These are phyloP conservation scores for Cyclostephanos tholiformis DNA, from an alignment of 108 stramenopile genomes.

Conservation along the genomic window DNA sequence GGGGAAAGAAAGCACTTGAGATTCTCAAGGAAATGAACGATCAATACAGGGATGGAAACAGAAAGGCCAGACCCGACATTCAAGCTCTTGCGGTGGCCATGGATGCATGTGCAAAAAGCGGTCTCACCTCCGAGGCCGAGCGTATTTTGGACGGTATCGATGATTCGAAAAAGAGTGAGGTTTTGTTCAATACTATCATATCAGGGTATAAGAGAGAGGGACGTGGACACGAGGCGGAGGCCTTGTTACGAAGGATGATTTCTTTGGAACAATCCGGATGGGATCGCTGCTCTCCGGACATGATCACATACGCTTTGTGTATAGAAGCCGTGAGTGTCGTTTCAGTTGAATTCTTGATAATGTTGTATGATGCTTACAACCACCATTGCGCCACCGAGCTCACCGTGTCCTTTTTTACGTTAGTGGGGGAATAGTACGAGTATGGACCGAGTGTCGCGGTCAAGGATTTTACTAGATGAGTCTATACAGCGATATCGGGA, in stretches of 20 bases:
- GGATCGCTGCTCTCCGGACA: constrained; percentile 34
- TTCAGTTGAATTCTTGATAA: not conserved
- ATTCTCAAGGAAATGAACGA: constrained; percentile 45
- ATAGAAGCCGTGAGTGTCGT: constrained; percentile 34
- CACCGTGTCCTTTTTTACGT: not conserved
- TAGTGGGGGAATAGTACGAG: constrained; percentile 38
- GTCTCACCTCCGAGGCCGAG: constrained; percentile 28
- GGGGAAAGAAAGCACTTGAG: constrained; percentile 34
- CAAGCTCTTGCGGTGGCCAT: constrained; percentile 41
- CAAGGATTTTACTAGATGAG: constrained; percentile 29
- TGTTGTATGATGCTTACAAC: not conserved
- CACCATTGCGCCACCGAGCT: not conserved
- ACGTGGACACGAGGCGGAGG: constrained; percentile 35
- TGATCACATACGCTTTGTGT: constrained; percentile 34
- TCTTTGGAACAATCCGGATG: constrained; percentile 23
- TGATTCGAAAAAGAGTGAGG: constrained; percentile 32
- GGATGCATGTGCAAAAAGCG: constrained; percentile 49
- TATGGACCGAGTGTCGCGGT: constrained; percentile 23
- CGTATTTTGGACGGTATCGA: constrained; percentile 26
- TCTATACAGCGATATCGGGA: constrained; percentile 23
- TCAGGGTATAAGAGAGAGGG: constrained; percentile 46
- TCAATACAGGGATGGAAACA: constrained; percentile 39
- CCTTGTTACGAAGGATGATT: constrained; percentile 38
- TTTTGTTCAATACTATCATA: constrained; percentile 44
- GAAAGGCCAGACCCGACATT: constrained; percentile 38